Evolutionary conservation across 805 yeast genomes (phyloP).

Genomic region (Nakazawaea siamensis): DNA sequence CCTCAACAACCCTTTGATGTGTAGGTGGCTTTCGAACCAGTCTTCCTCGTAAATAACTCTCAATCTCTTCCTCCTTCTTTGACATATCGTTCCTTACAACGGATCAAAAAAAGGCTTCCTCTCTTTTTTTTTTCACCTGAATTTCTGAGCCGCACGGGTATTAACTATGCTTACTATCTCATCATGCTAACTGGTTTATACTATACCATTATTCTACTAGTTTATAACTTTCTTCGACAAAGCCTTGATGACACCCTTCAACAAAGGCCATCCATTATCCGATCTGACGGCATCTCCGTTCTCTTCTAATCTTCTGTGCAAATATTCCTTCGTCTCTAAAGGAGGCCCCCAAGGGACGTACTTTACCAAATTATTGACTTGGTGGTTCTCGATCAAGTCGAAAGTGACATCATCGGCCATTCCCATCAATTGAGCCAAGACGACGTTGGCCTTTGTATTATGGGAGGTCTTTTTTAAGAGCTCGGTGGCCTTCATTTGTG

Average conservation of each 20-base stretch:
- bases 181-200: too few species aligned
- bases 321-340: constrained; percentile 82
- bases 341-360: constrained; percentile 99
- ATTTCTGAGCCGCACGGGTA: too few species aligned
- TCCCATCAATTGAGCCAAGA: constrained; percentile 85
- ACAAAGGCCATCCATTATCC: constrained; percentile 72
- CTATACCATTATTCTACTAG: neutral
- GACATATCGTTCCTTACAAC: too few species aligned
- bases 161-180: too few species aligned
- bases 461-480: constrained; percentile 25
- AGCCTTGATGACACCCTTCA: constrained; percentile 41
- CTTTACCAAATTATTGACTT: constrained; percentile 72
- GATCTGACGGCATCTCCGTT: constrained; percentile 90
- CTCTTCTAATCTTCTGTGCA: constrained; percentile 86
- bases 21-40: constrained; percentile 8
- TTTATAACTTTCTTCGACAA: constrained; percentile 16
- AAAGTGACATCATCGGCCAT: constrained; percentile 90
- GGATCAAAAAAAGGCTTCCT: too few species aligned
- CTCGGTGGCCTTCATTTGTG: constrained; percentile 66
- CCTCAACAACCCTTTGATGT: constrained; percentile 6
- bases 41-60: too few species aligned
- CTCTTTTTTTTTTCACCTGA: too few species aligned
- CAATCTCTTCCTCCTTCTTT: too few species aligned
- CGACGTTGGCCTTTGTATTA: constrained; percentile 47
- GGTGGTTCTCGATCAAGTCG: constrained; percentile 57